A percentile compares a stretch with the other conserved stretches of the same genome.
These are phyloP conservation scores for Coccomyxa sp. DNA, from an alignment of 139 green algal species.

Conservation along the genomic window DNA sequence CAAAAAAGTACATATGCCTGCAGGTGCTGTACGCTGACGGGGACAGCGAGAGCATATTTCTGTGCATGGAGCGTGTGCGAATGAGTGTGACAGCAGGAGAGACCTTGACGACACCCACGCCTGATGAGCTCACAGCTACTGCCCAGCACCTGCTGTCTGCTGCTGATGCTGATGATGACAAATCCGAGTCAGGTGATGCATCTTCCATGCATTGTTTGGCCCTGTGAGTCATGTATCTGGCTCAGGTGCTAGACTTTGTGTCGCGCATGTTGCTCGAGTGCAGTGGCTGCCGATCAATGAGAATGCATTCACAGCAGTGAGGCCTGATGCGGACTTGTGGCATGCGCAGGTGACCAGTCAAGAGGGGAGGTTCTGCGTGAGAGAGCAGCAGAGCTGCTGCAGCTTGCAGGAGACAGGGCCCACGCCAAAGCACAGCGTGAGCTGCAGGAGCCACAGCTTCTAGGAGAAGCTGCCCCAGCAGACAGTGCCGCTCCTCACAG, in stretches of 20 bases:
- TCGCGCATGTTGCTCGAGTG: too few species aligned
- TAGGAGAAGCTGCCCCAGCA: too few species aligned
- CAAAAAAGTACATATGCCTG: neutral
- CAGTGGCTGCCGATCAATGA: too few species aligned
- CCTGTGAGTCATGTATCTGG: neutral
- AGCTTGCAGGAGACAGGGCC: too few species aligned
- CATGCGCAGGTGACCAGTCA: too few species aligned
- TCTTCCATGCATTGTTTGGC: neutral
- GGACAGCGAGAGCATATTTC: conserved; percentile 30
- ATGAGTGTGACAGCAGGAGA: conserved; percentile 40
- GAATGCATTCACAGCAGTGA: too few species aligned
- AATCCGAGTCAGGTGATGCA: neutral
- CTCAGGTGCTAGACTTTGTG: neutral
- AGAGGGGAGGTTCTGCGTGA: too few species aligned
- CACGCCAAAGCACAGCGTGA: too few species aligned
- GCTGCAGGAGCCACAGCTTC: too few species aligned
- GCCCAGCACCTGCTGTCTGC: conserved; percentile 4
- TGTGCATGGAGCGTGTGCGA: conserved; percentile 50
- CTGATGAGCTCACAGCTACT: neutral
- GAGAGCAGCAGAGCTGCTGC: too few species aligned
- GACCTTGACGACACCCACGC: conserved; percentile 18
- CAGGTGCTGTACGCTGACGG: conserved; percentile 61
- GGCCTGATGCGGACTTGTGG: too few species aligned
- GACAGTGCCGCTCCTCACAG: too few species aligned
- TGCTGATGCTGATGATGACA: conserved; percentile 4